Conservation (phyloP, 768 basidiomycete genomes). For the Suillus tomentosus region DNA sequence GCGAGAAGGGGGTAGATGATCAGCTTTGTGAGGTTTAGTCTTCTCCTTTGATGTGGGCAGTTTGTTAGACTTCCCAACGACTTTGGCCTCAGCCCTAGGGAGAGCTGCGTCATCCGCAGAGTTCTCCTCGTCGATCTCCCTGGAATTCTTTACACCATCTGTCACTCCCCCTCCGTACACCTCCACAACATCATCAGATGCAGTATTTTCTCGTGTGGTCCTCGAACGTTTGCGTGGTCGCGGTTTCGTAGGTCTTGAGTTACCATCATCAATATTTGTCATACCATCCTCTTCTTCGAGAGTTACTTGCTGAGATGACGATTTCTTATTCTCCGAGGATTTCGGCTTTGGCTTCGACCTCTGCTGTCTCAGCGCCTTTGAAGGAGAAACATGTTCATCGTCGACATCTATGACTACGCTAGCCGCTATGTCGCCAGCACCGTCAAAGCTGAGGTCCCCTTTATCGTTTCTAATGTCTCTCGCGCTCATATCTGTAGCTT, state of each 20-base stretch:
- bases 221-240: background rate
- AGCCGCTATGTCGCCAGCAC: constrained; percentile 11
- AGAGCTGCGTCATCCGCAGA: background rate
- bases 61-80: background rate
- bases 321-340: background rate
- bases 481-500: constrained; percentile 23
- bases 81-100: background rate
- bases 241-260: background rate
- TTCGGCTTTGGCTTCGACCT: constrained; percentile 8
- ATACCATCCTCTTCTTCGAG: background rate
- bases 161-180: background rate
- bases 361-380: background rate
- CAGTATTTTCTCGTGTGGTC: background rate
- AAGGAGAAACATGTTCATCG: constrained; percentile 6
- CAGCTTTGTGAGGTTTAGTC: background rate
- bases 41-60: background rate
- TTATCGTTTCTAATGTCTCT: constrained; percentile 24
- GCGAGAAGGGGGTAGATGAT: background rate
- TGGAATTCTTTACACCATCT: background rate
- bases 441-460: constrained; percentile 13
- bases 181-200: background rate
- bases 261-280: background rate
- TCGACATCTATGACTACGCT: constrained; percentile 12
- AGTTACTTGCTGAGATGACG: background rate
- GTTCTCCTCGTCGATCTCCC: background rate